Percentiles rank a stretch among this genome's conserved stretches.
These are phyloP conservation scores for Cutaneotrichosporon sp. DNA, from an alignment of 1,284 basidiomycete genomes.

Conservation along the genomic window DNA sequence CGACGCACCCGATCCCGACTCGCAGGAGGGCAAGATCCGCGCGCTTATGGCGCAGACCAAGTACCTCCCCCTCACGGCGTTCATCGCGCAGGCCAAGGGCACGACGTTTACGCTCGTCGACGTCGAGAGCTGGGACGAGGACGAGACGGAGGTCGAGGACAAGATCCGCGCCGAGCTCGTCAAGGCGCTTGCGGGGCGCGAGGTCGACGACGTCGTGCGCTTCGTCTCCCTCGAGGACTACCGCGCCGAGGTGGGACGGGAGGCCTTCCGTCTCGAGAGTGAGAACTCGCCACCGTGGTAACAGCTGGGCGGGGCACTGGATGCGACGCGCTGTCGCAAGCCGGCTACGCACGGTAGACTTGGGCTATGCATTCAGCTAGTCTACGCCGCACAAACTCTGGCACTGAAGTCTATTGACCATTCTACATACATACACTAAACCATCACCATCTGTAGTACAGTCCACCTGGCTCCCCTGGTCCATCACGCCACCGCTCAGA, in stretches of 20 bases:
- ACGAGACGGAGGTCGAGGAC: background rate
- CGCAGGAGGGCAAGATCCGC: background rate
- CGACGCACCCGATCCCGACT: background rate
- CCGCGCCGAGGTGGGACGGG: background rate
- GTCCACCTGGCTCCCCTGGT: too few species aligned
- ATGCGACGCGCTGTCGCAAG: too few species aligned
- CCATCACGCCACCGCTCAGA: too few species aligned
- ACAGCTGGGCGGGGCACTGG: too few species aligned
- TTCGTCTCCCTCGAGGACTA: background rate
- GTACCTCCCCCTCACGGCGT: background rate
- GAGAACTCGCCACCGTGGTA: slow-evolving; percentile 2
- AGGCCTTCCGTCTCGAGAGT: background rate
- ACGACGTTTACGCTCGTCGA: slow-evolving; percentile 7
- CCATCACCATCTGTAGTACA: too few species aligned
- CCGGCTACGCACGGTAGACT: too few species aligned
- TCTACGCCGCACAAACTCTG: too few species aligned
- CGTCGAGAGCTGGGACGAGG: slow-evolving; percentile 9
- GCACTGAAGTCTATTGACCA: too few species aligned
- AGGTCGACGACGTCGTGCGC: background rate
- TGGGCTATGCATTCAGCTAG: too few species aligned
- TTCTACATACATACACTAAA: too few species aligned
- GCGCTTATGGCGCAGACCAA: slow-evolving; percentile 7
- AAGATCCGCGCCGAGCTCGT: slow-evolving; percentile 4
- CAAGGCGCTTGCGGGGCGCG: background rate
- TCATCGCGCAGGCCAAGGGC: background rate